A percentile compares a stretch with the other conserved stretches of the same genome.
Conservation (phyloP, 257 asterid genomes). For the Fraxinus anomala region DNA sequence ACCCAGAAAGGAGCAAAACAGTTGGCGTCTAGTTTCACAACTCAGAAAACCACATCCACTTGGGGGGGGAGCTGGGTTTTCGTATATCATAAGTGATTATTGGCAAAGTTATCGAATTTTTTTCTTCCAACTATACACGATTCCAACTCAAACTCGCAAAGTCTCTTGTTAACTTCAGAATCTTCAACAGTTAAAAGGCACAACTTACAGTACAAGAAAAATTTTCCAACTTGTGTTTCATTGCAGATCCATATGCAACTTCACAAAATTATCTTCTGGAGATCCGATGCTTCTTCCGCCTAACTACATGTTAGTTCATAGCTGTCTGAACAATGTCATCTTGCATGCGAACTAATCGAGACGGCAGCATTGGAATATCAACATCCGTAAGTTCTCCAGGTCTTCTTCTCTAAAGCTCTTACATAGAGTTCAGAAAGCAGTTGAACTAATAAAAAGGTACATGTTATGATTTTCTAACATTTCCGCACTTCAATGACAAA, state of each 20-base stretch:
- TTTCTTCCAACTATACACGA: background rate
- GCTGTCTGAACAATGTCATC: background rate
- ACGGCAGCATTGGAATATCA: background rate
- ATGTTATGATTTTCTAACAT: background rate
- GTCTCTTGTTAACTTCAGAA: background rate
- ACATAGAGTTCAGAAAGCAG: background rate
- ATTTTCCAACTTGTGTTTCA: background rate
- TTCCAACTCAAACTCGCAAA: background rate
- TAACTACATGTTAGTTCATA: background rate
- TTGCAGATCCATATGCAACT: background rate
- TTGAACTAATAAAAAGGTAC: background rate
- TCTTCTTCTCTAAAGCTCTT: background rate
- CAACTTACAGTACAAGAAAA: background rate
- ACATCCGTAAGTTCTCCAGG: background rate
- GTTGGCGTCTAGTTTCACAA: background rate
- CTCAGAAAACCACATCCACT: background rate
- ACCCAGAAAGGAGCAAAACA: background rate
- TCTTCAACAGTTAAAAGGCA: background rate
- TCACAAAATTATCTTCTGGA: background rate
- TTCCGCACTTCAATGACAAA: background rate
- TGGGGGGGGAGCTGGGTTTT: background rate
- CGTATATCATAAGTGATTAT: background rate
- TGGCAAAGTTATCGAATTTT: background rate
- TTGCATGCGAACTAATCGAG: background rate
- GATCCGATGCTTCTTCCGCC: background rate